Evolutionary conservation across 2,329 filamentous ascomycete genomes (phyloP), one percentile per base, ranked within the genome.

Genomic region (Colletotrichum salicis): DNA sequence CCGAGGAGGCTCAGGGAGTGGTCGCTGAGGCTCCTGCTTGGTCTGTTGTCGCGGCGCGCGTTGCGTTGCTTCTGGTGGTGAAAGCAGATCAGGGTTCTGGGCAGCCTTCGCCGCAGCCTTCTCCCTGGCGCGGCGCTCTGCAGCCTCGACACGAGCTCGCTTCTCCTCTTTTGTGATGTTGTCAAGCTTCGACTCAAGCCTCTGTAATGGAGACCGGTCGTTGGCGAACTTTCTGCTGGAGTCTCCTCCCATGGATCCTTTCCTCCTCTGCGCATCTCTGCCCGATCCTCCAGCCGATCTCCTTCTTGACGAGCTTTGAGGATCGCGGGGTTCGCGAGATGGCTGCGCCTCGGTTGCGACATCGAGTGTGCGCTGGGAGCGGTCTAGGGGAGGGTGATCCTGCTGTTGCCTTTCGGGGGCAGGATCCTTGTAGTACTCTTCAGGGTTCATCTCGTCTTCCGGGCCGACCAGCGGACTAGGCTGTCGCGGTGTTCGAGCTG

Each of bases 141-240:
- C 94, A 77, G 96, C 93, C 79, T 95, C 89, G 5, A 96, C 90
- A 58, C 94, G 89, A 10, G 95, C 94, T 74, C 96, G 89, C 81
- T 97, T 97, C 82, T 98, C 95, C 83, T 98, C 95, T 81, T 98
- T 98, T 80, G 93, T 97, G 81, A 98, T 96, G 82, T 93, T 95
- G 81, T 93, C 93, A 78, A 98, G 88, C 77, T 94, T 96, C 78
- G 94, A 90, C 85, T 99, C 96, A 76, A 99, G 89, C 84, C 92
- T 96, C 82, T 99, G 96, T 64, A 99, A 87, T 64, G 97, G 96
- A 74, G 96, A 98, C 77, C 93, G 91, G 80, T 97, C 93, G 69
- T 92, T 88, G 78, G 96, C 93, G 82, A 93, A 91, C 84, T 87
- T 85, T 85, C 85, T 88, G 67, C 85, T 83, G 84, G 75, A 84